Conservation (phyloP, 805 yeast genomes). For the Wickerhamiella galacta region DNA sequence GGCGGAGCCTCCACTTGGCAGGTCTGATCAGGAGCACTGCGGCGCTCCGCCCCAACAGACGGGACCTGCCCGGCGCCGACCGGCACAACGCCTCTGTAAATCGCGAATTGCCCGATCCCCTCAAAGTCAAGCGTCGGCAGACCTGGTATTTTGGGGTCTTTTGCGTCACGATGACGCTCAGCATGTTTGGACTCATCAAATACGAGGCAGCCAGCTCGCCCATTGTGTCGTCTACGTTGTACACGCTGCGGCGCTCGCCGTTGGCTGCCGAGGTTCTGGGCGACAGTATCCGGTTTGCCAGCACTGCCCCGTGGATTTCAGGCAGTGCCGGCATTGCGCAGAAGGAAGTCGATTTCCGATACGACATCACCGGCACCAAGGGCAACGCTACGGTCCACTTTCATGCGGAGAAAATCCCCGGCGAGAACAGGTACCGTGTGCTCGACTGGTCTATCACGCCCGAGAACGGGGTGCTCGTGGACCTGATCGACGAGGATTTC, state of each 20-base stretch:
- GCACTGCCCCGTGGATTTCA: constrained; percentile 73
- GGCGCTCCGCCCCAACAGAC: too few species aligned
- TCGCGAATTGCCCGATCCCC: constrained; percentile 52
- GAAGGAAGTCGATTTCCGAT: constrained; percentile 61
- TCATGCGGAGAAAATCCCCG: constrained; percentile 52
- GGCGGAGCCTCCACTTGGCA: too few species aligned
- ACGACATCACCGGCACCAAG: constrained; percentile 52
- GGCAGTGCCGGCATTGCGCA: constrained; percentile 74
- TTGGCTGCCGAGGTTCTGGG: constrained; percentile 51
- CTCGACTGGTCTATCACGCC: constrained; percentile 45
- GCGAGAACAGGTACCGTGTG: constrained; percentile 39
- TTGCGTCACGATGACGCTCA: constrained; percentile 34
- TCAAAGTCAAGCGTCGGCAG: constrained; percentile 32
- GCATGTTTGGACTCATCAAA: constrained; percentile 60
- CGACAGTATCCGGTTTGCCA: constrained; percentile 52
- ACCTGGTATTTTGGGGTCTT: constrained; percentile 40
- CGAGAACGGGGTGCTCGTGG: constrained; percentile 27
- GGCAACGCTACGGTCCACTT: constrained; percentile 37
- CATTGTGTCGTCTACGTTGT: constrained; percentile 69
- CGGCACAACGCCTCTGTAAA: too few species aligned
- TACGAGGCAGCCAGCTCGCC: constrained; percentile 89
- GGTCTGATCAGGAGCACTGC: too few species aligned
- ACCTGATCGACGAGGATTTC: constrained; percentile 33
- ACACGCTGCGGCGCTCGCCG: constrained; percentile 63
- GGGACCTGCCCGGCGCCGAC: too few species aligned